Conservation (phyloP, 2,329 filamentous ascomycete species). For the Gliomastix tumulicola region DNA sequence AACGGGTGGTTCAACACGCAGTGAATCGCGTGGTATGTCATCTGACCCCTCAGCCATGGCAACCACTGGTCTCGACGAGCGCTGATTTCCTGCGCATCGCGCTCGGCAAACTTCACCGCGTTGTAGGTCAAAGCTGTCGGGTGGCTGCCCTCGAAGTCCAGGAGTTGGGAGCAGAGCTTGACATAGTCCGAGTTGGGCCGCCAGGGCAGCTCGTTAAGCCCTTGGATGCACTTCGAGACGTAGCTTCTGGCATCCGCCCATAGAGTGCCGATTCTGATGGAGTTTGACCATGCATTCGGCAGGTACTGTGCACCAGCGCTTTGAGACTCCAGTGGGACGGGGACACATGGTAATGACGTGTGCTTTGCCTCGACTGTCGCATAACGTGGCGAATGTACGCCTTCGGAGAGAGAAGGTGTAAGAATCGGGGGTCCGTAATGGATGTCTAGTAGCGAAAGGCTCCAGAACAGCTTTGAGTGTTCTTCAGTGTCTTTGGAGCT, state of each 20-base stretch:
- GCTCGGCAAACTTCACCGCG: constrained; percentile 1
- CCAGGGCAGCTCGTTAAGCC: neutral
- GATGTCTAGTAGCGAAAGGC: neutral
- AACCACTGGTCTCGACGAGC: constrained; percentile 1
- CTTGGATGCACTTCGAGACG: constrained; percentile 2
- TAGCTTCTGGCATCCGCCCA: constrained; percentile 1
- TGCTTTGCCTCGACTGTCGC: neutral
- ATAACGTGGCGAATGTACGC: neutral
- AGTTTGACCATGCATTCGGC: neutral
- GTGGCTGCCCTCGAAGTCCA: constrained; percentile 1
- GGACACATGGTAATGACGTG: neutral
- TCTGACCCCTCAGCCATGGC: constrained; percentile 3
- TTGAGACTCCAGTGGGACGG: neutral
- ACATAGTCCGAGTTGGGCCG: neutral
- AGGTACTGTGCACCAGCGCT: neutral
- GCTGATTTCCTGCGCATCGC: neutral
- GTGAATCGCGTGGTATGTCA: constrained; percentile 3
- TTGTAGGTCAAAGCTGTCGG: constrained; percentile 2
- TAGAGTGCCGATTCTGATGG: neutral
- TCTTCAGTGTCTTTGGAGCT: neutral
- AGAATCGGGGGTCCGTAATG: neutral
- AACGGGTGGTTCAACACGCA: constrained; percentile 5
- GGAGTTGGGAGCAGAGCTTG: neutral
- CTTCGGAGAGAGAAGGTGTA: neutral
- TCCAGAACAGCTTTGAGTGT: constrained; percentile 1